phyloP scores from a whole-genome alignment of 352 stramenopile genomes.

The Blastocystis hominis region DNA sequence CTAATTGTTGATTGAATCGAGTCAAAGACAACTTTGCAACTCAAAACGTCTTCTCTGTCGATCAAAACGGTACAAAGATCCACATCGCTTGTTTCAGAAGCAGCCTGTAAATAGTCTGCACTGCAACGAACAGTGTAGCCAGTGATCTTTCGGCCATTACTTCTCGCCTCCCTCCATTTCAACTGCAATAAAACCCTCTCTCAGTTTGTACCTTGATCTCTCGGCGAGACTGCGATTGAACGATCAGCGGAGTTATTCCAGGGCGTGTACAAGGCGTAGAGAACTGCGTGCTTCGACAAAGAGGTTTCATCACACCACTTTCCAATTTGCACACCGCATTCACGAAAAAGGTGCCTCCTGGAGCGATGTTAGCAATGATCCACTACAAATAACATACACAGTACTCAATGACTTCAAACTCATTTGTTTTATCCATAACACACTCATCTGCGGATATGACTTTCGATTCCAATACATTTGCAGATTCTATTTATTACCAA shows the following conservation, averaged over 20 bases:
- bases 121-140: not conserved
- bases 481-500: not conserved
- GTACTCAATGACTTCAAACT: not conserved
- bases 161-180: conserved; percentile 18
- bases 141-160: not conserved
- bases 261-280: conserved; percentile 11
- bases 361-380: conserved; percentile 1
- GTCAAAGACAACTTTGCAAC: not conserved
- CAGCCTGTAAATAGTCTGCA: not conserved
- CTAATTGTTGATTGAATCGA: not conserved
- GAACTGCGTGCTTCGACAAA: conserved; percentile 28
- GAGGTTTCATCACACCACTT: conserved; percentile 18
- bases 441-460: conserved; percentile 11
- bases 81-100: not conserved
- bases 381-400: not conserved
- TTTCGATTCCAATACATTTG: not conserved
- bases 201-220: not conserved
- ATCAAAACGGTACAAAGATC: not conserved
- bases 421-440: not conserved
- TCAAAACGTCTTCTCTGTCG: not conserved
- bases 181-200: not conserved
- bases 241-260: not conserved
- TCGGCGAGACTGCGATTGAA: not conserved
- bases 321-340: conserved; percentile 10
- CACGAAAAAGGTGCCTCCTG: not conserved